phyloP scores from a whole-genome alignment of 2,329 filamentous ascomycete genomes.

The Fusarium chuoi region DNA sequence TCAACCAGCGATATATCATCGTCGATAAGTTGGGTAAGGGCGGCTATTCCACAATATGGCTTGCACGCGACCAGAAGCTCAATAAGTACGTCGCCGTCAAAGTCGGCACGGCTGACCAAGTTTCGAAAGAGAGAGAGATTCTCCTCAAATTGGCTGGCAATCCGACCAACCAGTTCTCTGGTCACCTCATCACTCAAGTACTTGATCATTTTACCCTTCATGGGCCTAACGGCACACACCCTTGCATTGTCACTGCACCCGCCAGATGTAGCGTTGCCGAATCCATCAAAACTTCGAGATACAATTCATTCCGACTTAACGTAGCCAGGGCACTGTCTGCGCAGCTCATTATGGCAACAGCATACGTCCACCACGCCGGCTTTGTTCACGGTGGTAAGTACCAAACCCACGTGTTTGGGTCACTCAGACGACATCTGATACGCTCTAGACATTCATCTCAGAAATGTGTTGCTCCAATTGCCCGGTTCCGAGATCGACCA shows the following conservation, averaged over 20 bases:
- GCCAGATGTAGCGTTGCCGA: background rate
- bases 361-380: background rate
- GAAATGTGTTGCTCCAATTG: background rate
- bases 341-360: background rate
- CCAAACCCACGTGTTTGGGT: accelerated
- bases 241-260: background rate
- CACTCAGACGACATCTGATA: accelerated
- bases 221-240: background rate
- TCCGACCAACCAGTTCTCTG: accelerated
- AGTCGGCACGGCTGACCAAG: background rate
- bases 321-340: background rate
- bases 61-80: background rate
- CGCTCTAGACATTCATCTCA: accelerated
- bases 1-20: background rate
- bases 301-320: accelerated
- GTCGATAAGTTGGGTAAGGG: background rate
- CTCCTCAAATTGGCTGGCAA: accelerated
- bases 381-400: background rate
- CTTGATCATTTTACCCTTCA: background rate
- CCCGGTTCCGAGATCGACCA: background rate
- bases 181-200: background rate
- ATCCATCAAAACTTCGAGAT: accelerated
- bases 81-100: background rate
- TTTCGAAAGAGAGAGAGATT: background rate
- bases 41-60: accelerated